Conservation (phyloP, 2,329 filamentous ascomycete species). For the Neophaeococcomyces mojaviensis region DNA sequence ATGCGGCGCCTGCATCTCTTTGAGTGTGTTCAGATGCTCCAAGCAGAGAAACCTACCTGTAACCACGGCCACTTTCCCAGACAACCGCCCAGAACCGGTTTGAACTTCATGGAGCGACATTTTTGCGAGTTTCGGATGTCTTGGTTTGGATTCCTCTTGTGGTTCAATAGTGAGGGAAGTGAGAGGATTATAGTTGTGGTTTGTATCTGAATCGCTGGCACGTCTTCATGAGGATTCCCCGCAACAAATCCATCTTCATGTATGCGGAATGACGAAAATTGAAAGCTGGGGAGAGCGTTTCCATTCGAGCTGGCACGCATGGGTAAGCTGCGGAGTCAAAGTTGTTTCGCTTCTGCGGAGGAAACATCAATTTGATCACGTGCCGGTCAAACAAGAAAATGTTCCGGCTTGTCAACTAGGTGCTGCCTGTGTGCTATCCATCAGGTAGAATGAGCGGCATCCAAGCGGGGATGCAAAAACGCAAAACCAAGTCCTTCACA, state of each 20-base stretch:
- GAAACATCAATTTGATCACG: neutral
- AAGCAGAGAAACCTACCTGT: conserved; percentile 29
- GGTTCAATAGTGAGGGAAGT: neutral
- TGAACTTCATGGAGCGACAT: conserved; percentile 19
- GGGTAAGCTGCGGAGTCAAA: conserved; percentile 1
- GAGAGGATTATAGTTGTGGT: neutral
- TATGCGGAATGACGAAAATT: neutral
- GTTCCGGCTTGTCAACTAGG: too few species aligned
- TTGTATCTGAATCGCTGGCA: neutral
- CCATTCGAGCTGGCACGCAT: too few species aligned
- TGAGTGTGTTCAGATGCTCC: neutral
- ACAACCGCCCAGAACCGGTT: conserved; percentile 27
- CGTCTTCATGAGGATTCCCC: neutral
- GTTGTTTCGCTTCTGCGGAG: conserved; percentile 1
- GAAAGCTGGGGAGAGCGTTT: too few species aligned
- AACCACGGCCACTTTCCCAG: conserved; percentile 40
- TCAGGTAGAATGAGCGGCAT: too few species aligned
- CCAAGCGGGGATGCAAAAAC: too few species aligned
- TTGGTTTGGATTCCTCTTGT: neutral
- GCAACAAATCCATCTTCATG: neutral
- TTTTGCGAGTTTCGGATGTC: too few species aligned
- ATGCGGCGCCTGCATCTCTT: conserved; percentile 29
- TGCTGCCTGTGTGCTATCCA: too few species aligned
- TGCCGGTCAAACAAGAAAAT: neutral
- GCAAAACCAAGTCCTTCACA: too few species aligned